Base-by-base conservation (phyloP, 1,139 yeast species). In the Zygosaccharomyces pseudobailii region DNA sequence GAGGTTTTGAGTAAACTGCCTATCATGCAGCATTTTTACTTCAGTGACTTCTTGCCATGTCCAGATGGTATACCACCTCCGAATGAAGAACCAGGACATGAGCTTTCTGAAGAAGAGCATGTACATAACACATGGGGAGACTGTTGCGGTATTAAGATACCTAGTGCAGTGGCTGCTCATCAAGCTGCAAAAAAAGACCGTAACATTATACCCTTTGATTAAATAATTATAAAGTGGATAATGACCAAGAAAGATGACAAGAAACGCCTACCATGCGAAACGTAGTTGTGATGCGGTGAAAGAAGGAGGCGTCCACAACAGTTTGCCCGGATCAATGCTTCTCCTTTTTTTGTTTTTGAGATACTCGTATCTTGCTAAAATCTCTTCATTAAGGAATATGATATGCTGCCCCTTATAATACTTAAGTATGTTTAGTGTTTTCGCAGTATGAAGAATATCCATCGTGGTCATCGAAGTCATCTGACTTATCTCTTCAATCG, bases 331-430 rank as follows among this genome's bases (percentile, higher is more conserved):
- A 57, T 87, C 90, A 51, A 92, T 76, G 49, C 81, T 78, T 60
- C 87, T 92, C 58, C 84, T 80, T 67, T 87, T 86, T 70, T 86
- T 86, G 60, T 77, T 78, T 56, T 79, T 76, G 56, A 87, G 69
- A 62, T 80, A 82, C 19, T 90, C 94, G 63, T 89, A 87, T 63
- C 86, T 76, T 45, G 79, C 78, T 69, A 85, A 72, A 13, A 88
- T 83, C 45, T 85, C 95, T 56, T 90, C 95, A 20, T 95, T 90
- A 47, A 92, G 69, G 52, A 90, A 94, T 36, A 92, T 87, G 36
- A 92, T 89, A 68, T 92, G 97, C 67, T 92, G 97, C 13, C 97
- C 98, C 64, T 89, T 89, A 69, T 89, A 90, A 65, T 92, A 92
- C 59, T 92, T 78, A 56, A 94, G 73, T 74, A 94, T 88, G 63